These are phyloP conservation scores for Kluyveromyces starmeri DNA, from an alignment of 805 yeast genomes.

Conservation along the genomic window DNA sequence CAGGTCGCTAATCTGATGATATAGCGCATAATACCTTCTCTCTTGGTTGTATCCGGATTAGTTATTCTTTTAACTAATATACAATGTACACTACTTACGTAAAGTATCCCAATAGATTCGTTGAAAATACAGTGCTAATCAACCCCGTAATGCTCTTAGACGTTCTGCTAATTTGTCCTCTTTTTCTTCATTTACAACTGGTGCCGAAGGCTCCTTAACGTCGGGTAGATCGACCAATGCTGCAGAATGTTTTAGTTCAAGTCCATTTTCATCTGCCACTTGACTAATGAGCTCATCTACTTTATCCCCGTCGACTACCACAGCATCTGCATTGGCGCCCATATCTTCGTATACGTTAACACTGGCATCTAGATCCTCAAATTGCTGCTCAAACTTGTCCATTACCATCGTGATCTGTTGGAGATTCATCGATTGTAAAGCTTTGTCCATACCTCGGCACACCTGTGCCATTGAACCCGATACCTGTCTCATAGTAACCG, in stretches of 20 bases:
- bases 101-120: not conserved
- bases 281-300: constrained; percentile 85
- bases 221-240: constrained; percentile 41
- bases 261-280: constrained; percentile 95
- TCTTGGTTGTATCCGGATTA: constrained; percentile 8
- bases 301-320: constrained; percentile 88
- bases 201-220: constrained; percentile 43
- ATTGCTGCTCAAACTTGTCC: constrained; percentile 95
- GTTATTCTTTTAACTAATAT: constrained; percentile 8
- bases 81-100: constrained; percentile 4
- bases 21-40: constrained; percentile 11
- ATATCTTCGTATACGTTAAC: constrained; percentile 89
- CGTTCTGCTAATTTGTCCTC: constrained; percentile 87
- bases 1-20: constrained; percentile 5
- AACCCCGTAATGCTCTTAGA: constrained; percentile 70
- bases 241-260: constrained; percentile 81
- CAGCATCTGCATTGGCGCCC: constrained; percentile 79
- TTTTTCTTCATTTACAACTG: constrained; percentile 51
- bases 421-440: constrained; percentile 89
- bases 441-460: constrained; percentile 92
- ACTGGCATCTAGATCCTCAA: constrained; percentile 90
- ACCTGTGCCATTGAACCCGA: constrained; percentile 91
- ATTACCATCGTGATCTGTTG: constrained; percentile 88
- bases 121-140: constrained; percentile 5
- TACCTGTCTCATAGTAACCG: constrained; percentile 94